Evolutionary conservation across 805 yeast genomes (phyloP), one percentile per base, ranked within the genome.

Genomic region (Teunomyces panamensis): DNA sequence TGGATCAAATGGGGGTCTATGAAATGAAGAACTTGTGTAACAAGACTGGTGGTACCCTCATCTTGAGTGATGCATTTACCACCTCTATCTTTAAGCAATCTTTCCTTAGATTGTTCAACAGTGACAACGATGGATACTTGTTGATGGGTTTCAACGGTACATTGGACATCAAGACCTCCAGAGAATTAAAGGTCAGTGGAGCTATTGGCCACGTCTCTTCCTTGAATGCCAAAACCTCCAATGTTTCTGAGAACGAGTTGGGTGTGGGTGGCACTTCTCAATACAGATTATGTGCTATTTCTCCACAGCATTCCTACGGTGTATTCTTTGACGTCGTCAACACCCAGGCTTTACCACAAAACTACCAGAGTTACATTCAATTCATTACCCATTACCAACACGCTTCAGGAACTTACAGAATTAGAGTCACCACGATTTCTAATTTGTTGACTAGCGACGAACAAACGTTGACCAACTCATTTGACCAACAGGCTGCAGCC

Each of bases 401-500:
- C 70, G 79, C 97, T n/a, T 84, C 91, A 27, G 99, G 99, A 49
- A 79, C 92, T 9, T 86, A 81, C 62, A 80, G 97, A 60, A 74
- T 89, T 50, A 81, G 97, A 58, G 97, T 94, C 30, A 92, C 99
- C 17, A 94, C 98, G 0, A 77, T 94, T 49, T 73, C 75, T 48
- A 75, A 81, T 62, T 64, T 76, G 50, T 76, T 81, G 49, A 78
- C 83, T 10, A 68, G 76, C 24, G 80, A 79, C 37, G 80, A 77
- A 49, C 66, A 64, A 42, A 57, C 67, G 42, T 68, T 80, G 49
- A 70, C 82, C 13, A 69, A 69, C 49, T 85, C 94, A n/a, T 94
- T 94, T 66, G 99, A 94, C 70, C 98, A 94, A 75, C 98, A 94
- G 69, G 96, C 97, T 9, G 97, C 99, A 3, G 96, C 97, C 11